phyloP scores from a whole-genome alignment of 2,329 filamentous ascomycete genomes.

The Exophiala mesophila region DNA sequence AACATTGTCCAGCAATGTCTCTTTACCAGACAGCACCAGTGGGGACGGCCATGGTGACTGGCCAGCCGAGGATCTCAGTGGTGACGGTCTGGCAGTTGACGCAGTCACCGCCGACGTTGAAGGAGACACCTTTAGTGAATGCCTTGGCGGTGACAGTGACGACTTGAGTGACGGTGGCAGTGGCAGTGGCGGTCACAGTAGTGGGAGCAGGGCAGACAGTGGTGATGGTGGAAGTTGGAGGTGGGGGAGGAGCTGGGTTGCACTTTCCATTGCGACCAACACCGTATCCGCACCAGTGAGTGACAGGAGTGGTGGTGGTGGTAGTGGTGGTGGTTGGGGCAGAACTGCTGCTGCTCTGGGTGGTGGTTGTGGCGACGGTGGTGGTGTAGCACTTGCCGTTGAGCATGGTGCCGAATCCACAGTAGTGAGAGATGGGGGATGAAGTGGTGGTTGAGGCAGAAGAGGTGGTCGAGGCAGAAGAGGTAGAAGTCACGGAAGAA shows the following conservation, averaged over 20 bases:
- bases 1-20: not conserved
- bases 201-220: constrained; percentile 9
- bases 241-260: constrained; percentile 9
- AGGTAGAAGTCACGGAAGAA: constrained; percentile 4
- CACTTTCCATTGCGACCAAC: constrained; percentile 16
- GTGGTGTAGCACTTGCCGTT: constrained; percentile 6
- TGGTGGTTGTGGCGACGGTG: constrained; percentile 3
- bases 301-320: constrained; percentile 6
- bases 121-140: constrained; percentile 1
- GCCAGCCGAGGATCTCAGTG: constrained; percentile 26
- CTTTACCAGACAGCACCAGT: constrained; percentile 5
- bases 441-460: constrained; percentile 3
- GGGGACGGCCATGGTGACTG: constrained; percentile 30
- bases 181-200: constrained; percentile 16
- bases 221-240: not conserved
- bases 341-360: constrained; percentile 4
- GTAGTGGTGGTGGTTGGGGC: constrained; percentile 4
- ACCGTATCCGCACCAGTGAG: constrained; percentile 20
- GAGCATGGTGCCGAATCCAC: constrained; percentile 14
- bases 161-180: constrained; percentile 8
- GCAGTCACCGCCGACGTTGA: constrained; percentile 5
- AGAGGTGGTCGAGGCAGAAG: constrained; percentile 2
- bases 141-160: constrained; percentile 6
- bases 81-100: constrained; percentile 26
- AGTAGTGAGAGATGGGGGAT: constrained; percentile 6